Conservation (phyloP, 148 eudicot genomes). For the Rhododendron griersonianum region DNA sequence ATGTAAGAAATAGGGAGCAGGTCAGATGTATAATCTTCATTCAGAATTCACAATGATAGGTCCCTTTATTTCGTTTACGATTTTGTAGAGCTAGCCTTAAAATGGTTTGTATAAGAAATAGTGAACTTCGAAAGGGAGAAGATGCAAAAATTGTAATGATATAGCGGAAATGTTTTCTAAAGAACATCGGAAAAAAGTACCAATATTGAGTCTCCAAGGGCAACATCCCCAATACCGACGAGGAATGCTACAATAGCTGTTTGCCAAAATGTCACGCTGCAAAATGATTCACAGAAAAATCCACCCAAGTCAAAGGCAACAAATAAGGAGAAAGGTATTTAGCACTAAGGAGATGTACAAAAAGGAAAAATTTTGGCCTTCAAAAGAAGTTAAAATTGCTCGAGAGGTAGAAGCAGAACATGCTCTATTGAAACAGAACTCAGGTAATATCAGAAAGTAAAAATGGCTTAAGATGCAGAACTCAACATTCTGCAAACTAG, state of each 20-base stretch:
- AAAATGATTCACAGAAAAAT: constrained; percentile 2
- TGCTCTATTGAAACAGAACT: not conserved
- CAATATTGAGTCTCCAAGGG: constrained; percentile 49
- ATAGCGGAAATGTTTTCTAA: not conserved
- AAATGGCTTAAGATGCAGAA: not conserved
- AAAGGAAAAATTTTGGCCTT: not conserved
- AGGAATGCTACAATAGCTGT: constrained; percentile 65
- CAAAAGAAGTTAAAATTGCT: not conserved
- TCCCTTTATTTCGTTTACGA: not conserved
- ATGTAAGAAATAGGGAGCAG: not conserved
- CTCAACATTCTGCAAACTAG: not conserved
- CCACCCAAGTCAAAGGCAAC: not conserved
- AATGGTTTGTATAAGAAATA: not conserved
- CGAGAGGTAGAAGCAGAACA: not conserved
- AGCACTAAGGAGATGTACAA: not conserved
- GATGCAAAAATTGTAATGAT: not conserved
- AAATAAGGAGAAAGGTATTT: not conserved
- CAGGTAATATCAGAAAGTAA: not conserved
- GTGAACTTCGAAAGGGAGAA: not conserved
- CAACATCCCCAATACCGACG: constrained; percentile 53
- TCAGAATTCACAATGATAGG: not conserved
- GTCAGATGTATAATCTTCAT: not conserved
- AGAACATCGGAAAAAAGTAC: constrained; percentile 22
- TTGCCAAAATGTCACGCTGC: constrained; percentile 67
- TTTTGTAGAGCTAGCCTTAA: not conserved